Evolutionary conservation across 257 asterid species (phyloP).

Genomic region (Haberlea rhodopensis): DNA sequence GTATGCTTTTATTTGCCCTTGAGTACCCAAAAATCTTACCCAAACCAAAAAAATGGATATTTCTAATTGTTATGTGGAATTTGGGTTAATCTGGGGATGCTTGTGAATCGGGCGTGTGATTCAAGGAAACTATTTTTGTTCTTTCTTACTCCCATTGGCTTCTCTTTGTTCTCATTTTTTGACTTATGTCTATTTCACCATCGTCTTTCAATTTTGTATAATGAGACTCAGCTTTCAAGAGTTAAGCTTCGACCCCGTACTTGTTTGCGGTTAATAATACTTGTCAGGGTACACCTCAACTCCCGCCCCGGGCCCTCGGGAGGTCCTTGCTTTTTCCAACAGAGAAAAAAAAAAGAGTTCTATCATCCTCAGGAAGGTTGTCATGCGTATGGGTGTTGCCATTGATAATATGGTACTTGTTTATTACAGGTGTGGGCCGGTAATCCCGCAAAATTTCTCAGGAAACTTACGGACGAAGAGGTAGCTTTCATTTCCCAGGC

Average conservation of each 20-base stretch:
- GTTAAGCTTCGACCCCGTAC: too few relatives aligned
- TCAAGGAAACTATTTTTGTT: not conserved
- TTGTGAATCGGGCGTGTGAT: not conserved
- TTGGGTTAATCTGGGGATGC: not conserved
- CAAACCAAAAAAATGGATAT: not conserved
- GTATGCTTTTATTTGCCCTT: slow-evolving; percentile 21
- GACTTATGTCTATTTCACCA: too few relatives aligned
- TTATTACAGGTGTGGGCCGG: slow-evolving; percentile 79
- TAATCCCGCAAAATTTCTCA: slow-evolving; percentile 81
- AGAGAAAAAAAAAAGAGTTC: too few relatives aligned
- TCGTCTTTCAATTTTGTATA: too few relatives aligned
- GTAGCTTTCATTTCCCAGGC: slow-evolving; percentile 68
- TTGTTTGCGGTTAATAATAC: too few relatives aligned
- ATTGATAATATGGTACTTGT: slow-evolving; percentile 12
- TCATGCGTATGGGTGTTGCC: too few relatives aligned
- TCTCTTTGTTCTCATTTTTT: too few relatives aligned
- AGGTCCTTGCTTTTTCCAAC: too few relatives aligned
- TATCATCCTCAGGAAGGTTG: too few relatives aligned
- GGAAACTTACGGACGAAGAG: slow-evolving; percentile 80
- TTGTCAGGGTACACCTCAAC: too few relatives aligned
- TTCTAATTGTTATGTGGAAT: not conserved
- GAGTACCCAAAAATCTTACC: not conserved
- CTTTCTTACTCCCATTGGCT: not conserved
- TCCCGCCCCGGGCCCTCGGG: too few relatives aligned
- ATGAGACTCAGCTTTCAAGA: too few relatives aligned